These are phyloP conservation scores for Mycena floridula DNA, from an alignment of 768 basidiomycete species.

Conservation along the genomic window DNA sequence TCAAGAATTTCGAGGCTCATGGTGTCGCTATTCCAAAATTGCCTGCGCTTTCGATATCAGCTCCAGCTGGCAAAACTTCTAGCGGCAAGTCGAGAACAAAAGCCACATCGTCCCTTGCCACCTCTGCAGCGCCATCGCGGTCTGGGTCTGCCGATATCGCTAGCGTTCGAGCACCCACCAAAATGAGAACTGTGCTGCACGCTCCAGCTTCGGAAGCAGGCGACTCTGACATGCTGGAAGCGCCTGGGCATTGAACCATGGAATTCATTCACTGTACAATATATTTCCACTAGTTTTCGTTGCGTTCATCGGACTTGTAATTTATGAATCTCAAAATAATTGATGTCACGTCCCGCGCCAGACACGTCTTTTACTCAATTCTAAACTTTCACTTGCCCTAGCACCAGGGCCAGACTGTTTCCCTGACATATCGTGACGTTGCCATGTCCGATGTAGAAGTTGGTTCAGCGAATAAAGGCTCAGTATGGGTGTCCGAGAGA, in stretches of 20 bases:
- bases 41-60: conserved; percentile 38
- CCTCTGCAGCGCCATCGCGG: conserved; percentile 50
- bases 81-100: conserved; percentile 35
- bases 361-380: no score
- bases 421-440: no score
- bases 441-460: no score
- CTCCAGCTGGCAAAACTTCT: conserved; percentile 33
- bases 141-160: conserved; percentile 43
- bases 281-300: no score
- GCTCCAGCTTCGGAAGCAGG: conserved; percentile 46
- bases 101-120: conserved; percentile 31
- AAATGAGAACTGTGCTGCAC: conserved; percentile 58
- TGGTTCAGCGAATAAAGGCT: conserved; percentile 27
- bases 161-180: conserved; percentile 46
- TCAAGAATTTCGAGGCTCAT: conserved; percentile 26
- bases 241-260: no score
- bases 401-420: no score
- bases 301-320: no score
- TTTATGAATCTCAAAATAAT: no score
- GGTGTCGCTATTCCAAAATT: conserved; percentile 30
- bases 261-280: no score
- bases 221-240: conserved; percentile 37
- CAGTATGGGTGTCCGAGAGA: conserved; percentile 34
- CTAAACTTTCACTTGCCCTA: no score
- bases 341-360: no score